These are phyloP conservation scores for Cyclotella sp. DNA, from an alignment of 108 stramenopile genomes.

Conservation along the genomic window DNA sequence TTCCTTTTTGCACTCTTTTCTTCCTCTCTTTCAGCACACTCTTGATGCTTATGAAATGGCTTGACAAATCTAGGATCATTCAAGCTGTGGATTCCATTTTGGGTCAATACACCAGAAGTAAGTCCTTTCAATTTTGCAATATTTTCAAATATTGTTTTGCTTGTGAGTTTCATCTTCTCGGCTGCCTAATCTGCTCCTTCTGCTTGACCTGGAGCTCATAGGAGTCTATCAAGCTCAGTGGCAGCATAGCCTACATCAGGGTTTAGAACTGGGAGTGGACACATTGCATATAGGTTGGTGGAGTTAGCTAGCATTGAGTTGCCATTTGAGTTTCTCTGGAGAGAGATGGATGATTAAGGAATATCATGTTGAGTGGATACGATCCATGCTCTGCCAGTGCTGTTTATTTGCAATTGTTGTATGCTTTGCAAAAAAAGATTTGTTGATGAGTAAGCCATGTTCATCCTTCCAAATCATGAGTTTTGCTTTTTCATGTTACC, in stretches of 20 bases:
- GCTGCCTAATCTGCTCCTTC: background rate
- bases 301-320: no score
- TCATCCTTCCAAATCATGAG: no score
- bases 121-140: background rate
- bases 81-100: conserved; percentile 12
- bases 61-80: background rate
- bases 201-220: background rate
- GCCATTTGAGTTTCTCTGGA: background rate
- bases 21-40: background rate
- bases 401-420: background rate
- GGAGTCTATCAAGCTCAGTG: background rate
- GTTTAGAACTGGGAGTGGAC: background rate
- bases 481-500: no score
- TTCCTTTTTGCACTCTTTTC: no score
- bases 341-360: conserved; percentile 17
- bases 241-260: background rate
- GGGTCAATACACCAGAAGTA: conserved; percentile 21
- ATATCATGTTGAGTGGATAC: background rate
- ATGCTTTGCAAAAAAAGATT: conserved; percentile 5
- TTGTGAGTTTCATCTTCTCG: conserved; percentile 11
- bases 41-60: background rate
- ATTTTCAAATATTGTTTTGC: background rate
- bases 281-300: no score
- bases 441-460: background rate
- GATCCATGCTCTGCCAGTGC: conserved; percentile 16